Conservation (phyloP, 179 eudicot species). For the Drosera spatulata region DNA sequence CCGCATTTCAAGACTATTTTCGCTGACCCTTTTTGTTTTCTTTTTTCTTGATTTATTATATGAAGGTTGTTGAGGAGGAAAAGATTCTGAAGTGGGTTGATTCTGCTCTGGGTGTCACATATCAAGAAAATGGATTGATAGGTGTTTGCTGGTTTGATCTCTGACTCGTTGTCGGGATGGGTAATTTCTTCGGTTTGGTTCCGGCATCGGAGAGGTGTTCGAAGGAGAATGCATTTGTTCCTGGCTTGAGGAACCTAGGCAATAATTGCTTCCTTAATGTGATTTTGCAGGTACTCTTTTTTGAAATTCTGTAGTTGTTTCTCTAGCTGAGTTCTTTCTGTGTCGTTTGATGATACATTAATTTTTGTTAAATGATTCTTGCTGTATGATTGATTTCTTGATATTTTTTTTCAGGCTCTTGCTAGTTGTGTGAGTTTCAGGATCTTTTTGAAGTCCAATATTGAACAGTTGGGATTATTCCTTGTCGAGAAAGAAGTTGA, state of each 20-base stretch:
- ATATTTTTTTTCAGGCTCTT: conserved; percentile 40
- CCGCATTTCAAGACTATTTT: too few relatives aligned
- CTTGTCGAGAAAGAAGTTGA: conserved; percentile 30
- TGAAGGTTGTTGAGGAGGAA: too few relatives aligned
- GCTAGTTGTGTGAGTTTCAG: conserved; percentile 73
- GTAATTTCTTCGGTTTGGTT: conserved; percentile 15
- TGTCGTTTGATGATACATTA: background rate
- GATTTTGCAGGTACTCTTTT: conserved; percentile 57
- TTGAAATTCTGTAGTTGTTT: background rate
- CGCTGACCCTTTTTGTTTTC: too few relatives aligned
- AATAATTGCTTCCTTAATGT: conserved; percentile 93
- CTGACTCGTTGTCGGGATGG: conserved; percentile 31
- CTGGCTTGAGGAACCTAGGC: conserved; percentile 82
- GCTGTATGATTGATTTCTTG: background rate
- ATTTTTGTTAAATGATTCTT: background rate
- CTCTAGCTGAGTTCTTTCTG: background rate
- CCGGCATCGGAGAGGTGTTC: conserved; percentile 17
- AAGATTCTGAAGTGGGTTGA: conserved; percentile 14
- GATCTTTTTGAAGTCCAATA: conserved; percentile 27
- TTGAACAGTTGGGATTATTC: conserved; percentile 26
- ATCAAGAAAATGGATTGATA: conserved; percentile 34
- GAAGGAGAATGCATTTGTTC: conserved; percentile 30
- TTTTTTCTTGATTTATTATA: too few relatives aligned
- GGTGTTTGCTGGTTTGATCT: conserved; percentile 44
- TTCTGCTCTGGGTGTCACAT: conserved; percentile 36